Conservation (phyloP, 306 rosid species). For the Cucurbita ficifolia region DNA sequence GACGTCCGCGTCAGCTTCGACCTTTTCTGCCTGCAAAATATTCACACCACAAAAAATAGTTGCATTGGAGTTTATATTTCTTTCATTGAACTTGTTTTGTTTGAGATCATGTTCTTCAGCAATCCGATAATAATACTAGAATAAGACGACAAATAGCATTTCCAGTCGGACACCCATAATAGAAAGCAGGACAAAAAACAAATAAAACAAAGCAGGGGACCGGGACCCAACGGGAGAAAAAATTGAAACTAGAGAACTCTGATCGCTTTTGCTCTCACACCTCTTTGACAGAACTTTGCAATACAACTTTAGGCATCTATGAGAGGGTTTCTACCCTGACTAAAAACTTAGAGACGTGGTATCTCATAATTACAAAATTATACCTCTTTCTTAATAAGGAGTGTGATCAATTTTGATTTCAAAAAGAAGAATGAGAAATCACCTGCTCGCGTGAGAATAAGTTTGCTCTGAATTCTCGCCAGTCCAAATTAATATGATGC, state of each 20-base stretch:
- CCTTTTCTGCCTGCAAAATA: slow-evolving; percentile 50
- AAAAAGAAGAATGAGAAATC: slow-evolving; percentile 12
- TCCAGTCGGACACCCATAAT: not conserved
- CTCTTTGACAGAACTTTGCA: not conserved
- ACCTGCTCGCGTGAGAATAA: slow-evolving; percentile 73
- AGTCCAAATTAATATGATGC: slow-evolving; percentile 38
- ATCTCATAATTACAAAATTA: not conserved
- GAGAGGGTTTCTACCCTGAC: not conserved
- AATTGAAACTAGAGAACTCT: not conserved
- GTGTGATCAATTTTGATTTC: not conserved
- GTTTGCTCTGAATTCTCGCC: slow-evolving; percentile 97
- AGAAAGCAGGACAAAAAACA: not conserved
- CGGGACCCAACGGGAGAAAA: not conserved
- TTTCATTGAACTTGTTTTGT: not conserved
- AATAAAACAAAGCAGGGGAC: not conserved
- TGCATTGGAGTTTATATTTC: not conserved
- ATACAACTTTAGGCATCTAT: not conserved
- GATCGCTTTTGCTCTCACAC: not conserved
- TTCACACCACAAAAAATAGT: slow-evolving; percentile 4
- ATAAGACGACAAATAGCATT: not conserved
- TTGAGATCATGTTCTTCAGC: not conserved
- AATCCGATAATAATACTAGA: not conserved
- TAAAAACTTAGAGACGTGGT: not conserved
- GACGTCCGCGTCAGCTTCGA: slow-evolving; percentile 30
- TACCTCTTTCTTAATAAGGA: not conserved